A percentile compares a stretch with the other conserved stretches of the same genome.
Conservation (phyloP, 306 rosid species). For the Casuarina glauca region DNA sequence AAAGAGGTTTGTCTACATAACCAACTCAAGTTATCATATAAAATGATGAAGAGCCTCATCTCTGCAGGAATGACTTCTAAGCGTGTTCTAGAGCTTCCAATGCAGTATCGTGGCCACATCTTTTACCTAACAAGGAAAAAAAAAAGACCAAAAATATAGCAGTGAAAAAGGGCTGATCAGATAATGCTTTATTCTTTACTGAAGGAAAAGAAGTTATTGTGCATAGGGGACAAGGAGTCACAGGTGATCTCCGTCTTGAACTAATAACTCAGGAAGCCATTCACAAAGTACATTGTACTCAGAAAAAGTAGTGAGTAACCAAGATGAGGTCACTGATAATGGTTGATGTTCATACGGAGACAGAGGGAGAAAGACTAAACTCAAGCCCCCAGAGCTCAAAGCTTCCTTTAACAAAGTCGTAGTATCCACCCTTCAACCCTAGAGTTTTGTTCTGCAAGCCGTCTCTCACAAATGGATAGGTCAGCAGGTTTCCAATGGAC, state of each 20-base stretch:
- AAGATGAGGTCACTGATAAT: conserved; percentile 50
- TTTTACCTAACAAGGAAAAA: conserved; percentile 78
- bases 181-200: conserved; percentile 15
- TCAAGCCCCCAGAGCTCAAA: conserved; percentile 95
- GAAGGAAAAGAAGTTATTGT: conserved; percentile 1
- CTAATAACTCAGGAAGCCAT: conserved; percentile 23
- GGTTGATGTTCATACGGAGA: conserved; percentile 85
- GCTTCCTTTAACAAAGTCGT: conserved; percentile 78
- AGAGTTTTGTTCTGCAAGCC: conserved; percentile 84
- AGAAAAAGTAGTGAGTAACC: conserved; percentile 46
- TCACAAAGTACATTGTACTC: conserved; percentile 39
- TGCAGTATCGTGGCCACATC: conserved; percentile 98
- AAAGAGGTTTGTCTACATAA: conserved; percentile 34
- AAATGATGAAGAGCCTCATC: conserved; percentile 48
- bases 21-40: conserved; percentile 34
- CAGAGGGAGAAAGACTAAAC: conserved; percentile 62
- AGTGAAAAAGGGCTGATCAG: conserved; percentile 33
- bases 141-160: conserved; percentile 40
- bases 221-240: neutral
- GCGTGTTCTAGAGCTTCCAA: conserved; percentile 89
- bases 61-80: conserved; percentile 61
- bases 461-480: conserved; percentile 91
- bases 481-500: conserved; percentile 84
- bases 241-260: conserved; percentile 27
- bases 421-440: conserved; percentile 78